Evolutionary conservation across 2,329 filamentous ascomycete genomes (phyloP), one percentile per base, ranked within the genome.

Genomic region (Aspergillus pseudoviridinutans): DNA sequence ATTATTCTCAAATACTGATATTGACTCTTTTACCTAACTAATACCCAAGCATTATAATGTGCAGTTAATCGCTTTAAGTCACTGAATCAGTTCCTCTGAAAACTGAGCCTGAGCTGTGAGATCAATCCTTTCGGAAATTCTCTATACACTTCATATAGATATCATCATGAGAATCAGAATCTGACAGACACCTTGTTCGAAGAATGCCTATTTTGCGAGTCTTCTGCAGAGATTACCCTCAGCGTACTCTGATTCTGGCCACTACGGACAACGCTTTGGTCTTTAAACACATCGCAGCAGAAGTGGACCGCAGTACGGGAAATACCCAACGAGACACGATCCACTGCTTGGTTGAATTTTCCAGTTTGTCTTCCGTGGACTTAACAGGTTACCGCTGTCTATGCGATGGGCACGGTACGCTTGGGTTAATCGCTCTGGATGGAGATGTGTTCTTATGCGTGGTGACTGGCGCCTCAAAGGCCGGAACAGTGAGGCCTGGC

Each of bases 361-460:
- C 86, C 12, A 80, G 84, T 9, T 75, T 84, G 42, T 82, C 85
- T 38, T 80, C 84, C 49, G 79, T 86, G 56, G 83, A 94, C 61
- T 79, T 96, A 58, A 83, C 80, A 66, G 88, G 91, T 61, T 97
- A 93, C 75, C 86, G 90, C 47, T 82, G 87, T 12, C 78, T 97
- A 58, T 90, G 90, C 50, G 87, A 87, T 17, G 88, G 92, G 35
- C 87, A 91, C 70, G 93, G 93, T 55, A 97, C 92, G 0, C 79
- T 97, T 49, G 93, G 93, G 1, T 79, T 97, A 60, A 93, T 97
- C 65, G 89, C 91, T 0, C 83, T 96, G 61, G 86, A 87, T 61
- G 83, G 86, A 58, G 91, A 97, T 78, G 87, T 97, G 14, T 97
- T 97, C 72, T 80, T 97, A 17, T 94, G 92, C 60, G 89, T 97